Percentiles rank a stretch among this genome's conserved stretches.
Conservation (phyloP, 192 early-diverging fungal species). For the Jimgerdemannia lactiflua region DNA sequence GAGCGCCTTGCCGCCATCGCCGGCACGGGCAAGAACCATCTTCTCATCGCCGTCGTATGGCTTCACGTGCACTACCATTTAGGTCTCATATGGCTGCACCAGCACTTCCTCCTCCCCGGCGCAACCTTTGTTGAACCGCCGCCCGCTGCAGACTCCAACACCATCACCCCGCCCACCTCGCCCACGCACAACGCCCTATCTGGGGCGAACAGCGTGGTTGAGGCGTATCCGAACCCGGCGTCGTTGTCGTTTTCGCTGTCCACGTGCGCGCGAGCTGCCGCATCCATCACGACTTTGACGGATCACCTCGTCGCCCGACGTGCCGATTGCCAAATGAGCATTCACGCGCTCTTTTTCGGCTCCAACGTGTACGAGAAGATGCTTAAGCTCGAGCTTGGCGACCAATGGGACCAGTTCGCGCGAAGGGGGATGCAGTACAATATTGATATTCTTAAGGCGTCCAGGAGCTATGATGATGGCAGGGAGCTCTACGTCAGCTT, state of each 20-base stretch:
- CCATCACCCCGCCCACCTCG: too few species aligned
- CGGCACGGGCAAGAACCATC: background rate
- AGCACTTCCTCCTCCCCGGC: background rate
- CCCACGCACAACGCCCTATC: too few species aligned
- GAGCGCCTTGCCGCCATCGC: background rate
- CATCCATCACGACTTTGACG: background rate
- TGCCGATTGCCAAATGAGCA: background rate
- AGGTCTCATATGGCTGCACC: background rate
- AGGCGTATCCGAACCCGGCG: background rate
- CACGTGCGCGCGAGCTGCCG: background rate
- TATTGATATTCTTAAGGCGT: background rate
- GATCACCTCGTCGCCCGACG: background rate
- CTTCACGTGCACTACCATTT: conserved; percentile 3
- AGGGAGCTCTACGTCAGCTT: conserved; percentile 1
- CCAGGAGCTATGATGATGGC: background rate
- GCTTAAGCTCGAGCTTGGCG: background rate
- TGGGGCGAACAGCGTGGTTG: too few species aligned
- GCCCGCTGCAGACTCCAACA: too few species aligned
- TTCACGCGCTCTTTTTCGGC: background rate
- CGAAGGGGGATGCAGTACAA: background rate
- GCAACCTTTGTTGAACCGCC: too few species aligned
- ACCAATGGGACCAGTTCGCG: background rate
- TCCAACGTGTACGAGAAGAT: background rate
- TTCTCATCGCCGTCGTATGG: background rate
- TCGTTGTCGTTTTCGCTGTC: background rate